Evolutionary conservation across 768 basidiomycete genomes (phyloP).

Genomic region (Clitopilus passeckerianus): DNA sequence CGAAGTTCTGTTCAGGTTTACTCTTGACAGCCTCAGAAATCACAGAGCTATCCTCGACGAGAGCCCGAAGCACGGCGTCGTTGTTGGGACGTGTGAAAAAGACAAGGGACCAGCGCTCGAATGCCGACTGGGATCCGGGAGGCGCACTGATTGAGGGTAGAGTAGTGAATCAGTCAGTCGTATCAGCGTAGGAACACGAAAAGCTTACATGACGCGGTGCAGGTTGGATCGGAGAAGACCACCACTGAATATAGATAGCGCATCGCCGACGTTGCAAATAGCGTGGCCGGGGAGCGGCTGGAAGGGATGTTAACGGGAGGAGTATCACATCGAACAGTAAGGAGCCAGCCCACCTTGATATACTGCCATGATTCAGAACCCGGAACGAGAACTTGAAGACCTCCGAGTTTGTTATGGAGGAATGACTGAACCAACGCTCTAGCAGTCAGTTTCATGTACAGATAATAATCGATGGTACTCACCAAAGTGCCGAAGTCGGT

Average conservation of each 20-base stretch:
- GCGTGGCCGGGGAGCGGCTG: conserved; percentile 48
- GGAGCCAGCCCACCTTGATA: conserved; percentile 41
- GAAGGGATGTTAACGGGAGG: background rate
- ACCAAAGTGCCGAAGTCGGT: conserved; percentile 74
- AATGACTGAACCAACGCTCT: conserved; percentile 40
- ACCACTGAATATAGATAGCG: conserved; percentile 12
- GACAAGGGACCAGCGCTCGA: conserved; percentile 62
- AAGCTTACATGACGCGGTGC: conserved; percentile 11
- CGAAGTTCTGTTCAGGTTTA: conserved; percentile 31
- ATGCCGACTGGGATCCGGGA: conserved; percentile 47
- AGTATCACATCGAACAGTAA: background rate
- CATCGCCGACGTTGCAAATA: conserved; percentile 45
- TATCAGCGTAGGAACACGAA: background rate
- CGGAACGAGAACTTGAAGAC: conserved; percentile 63
- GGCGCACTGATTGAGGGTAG: conserved; percentile 38
- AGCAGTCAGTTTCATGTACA: background rate
- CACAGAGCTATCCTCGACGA: conserved; percentile 43
- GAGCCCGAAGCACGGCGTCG: conserved; percentile 41
- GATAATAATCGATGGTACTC: conserved; percentile 8
- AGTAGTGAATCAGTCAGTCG: background rate
- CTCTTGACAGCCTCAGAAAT: conserved; percentile 39
- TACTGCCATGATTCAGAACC: conserved; percentile 64
- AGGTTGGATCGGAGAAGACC: conserved; percentile 16
- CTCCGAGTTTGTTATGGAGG: conserved; percentile 66
- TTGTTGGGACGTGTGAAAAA: conserved; percentile 65